Percentiles rank a stretch among this genome's conserved stretches.
Evolutionary conservation across 202 grass and related monocot species (phyloP).

Genomic region (Hordeum pubiflorum): DNA sequence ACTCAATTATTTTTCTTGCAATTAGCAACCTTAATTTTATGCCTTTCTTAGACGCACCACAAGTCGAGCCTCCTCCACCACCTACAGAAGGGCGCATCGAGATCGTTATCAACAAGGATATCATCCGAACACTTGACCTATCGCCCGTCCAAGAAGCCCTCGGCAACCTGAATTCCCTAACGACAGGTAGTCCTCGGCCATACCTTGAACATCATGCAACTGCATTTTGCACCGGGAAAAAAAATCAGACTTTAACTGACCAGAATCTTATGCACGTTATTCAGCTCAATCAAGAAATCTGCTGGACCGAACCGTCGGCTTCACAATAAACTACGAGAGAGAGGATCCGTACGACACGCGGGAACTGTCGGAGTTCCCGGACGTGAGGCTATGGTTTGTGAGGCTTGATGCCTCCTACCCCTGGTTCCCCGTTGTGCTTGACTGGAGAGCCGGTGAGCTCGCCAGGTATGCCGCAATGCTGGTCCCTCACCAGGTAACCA

Average conservation of each 20-base stretch:
- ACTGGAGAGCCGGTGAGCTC: slow-evolving; percentile 91
- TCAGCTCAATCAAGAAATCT: slow-evolving; percentile 48
- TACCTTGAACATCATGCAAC: neutral
- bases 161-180: slow-evolving; percentile 33
- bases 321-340: slow-evolving; percentile 86
- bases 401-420: slow-evolving; percentile 76
- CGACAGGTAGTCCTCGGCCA: slow-evolving; percentile 27
- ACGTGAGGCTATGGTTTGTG: slow-evolving; percentile 87
- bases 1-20: neutral
- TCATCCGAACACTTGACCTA: slow-evolving; percentile 47
- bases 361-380: slow-evolving; percentile 70
- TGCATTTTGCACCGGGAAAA: neutral
- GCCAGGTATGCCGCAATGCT: slow-evolving; percentile 86
- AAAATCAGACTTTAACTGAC: neutral
- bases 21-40: neutral
- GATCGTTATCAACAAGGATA: slow-evolving; percentile 50
- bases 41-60: slow-evolving; percentile 32
- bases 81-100: slow-evolving; percentile 70
- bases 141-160: slow-evolving; percentile 44
- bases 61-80: slow-evolving; percentile 59
- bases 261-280: neutral
- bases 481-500: slow-evolving; percentile 80
- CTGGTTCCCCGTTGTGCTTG: slow-evolving; percentile 85
- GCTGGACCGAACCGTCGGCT: slow-evolving; percentile 66
- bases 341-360: slow-evolving; percentile 61